Conservation (phyloP, 2,329 filamentous ascomycete genomes). For the Stenocarpella maydis region DNA sequence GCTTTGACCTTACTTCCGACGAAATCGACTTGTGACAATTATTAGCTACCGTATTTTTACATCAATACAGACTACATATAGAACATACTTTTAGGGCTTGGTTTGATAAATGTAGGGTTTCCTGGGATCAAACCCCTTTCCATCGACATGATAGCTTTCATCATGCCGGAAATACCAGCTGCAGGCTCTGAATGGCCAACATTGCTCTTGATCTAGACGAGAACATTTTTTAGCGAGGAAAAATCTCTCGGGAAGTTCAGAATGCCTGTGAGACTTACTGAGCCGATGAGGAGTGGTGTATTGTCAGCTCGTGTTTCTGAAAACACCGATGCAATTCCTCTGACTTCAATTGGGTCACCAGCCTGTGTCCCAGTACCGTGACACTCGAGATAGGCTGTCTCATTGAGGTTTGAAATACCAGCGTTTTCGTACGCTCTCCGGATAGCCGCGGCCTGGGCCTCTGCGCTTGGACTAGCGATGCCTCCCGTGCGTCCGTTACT, state of each 20-base stretch:
- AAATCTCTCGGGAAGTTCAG: not conserved
- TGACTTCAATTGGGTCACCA: constrained; percentile 46
- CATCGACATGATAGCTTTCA: constrained; percentile 60
- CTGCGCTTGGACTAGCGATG: constrained; percentile 49
- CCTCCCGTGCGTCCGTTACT: constrained; percentile 53
- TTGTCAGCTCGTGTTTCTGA: accelerated
- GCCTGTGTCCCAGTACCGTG: constrained; percentile 43
- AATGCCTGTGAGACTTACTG: constrained; percentile 35
- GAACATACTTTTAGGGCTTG: constrained; percentile 53
- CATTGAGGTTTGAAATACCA: no score
- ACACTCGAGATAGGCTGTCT: no score
- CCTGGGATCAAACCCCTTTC: constrained; percentile 59
- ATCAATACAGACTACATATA: no score
- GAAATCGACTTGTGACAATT: no score
- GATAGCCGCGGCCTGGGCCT: constrained; percentile 46
- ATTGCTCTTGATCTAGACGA: constrained; percentile 50
- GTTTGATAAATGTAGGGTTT: constrained; percentile 57
- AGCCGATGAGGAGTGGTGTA: not conserved
- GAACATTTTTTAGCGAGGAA: no score
- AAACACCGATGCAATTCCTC: not conserved
- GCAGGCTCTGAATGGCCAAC: constrained; percentile 60
- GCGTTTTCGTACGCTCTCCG: constrained; percentile 40
- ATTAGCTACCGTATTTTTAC: no score
- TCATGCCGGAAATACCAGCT: constrained; percentile 54
- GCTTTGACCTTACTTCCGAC: not conserved